Evolutionary conservation across 768 basidiomycete genomes (phyloP).

Genomic region (Kwoniella bestiolae): DNA sequence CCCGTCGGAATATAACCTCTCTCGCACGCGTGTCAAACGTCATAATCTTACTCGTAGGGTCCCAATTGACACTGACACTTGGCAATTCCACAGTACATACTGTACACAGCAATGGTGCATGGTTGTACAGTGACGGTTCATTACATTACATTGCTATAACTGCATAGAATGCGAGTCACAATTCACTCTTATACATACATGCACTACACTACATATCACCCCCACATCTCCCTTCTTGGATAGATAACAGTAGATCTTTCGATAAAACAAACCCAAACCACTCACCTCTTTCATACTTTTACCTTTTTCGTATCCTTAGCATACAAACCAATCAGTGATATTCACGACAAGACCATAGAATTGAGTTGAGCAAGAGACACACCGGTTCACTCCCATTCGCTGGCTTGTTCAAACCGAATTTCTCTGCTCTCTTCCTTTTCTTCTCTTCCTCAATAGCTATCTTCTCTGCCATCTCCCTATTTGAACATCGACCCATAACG

Average conservation of each 20-base stretch:
- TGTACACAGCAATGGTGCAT: background rate
- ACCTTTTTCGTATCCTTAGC: constrained; percentile 41
- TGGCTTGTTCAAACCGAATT: constrained; percentile 42
- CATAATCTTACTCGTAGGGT: too few species aligned
- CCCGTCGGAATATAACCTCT: too few species aligned
- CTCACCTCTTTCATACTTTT: constrained; percentile 44
- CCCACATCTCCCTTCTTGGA: too few species aligned
- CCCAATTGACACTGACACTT: too few species aligned
- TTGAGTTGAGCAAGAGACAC: background rate
- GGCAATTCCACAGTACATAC: background rate
- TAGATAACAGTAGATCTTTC: too few species aligned
- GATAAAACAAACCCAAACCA: constrained; percentile 2
- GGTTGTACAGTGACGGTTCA: background rate
- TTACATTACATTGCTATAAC: too few species aligned
- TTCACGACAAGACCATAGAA: background rate
- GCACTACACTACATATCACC: background rate
- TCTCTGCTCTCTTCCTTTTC: constrained; percentile 53
- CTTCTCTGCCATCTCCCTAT: constrained; percentile 48
- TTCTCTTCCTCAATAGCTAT: constrained; percentile 53
- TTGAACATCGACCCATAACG: background rate
- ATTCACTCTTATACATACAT: background rate
- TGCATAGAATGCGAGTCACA: too few species aligned
- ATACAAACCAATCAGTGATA: background rate
- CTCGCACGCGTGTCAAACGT: too few species aligned
- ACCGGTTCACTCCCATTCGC: constrained; percentile 30